phyloP scores from a whole-genome alignment of 768 basidiomycete species.

The Mycena polygramma region DNA sequence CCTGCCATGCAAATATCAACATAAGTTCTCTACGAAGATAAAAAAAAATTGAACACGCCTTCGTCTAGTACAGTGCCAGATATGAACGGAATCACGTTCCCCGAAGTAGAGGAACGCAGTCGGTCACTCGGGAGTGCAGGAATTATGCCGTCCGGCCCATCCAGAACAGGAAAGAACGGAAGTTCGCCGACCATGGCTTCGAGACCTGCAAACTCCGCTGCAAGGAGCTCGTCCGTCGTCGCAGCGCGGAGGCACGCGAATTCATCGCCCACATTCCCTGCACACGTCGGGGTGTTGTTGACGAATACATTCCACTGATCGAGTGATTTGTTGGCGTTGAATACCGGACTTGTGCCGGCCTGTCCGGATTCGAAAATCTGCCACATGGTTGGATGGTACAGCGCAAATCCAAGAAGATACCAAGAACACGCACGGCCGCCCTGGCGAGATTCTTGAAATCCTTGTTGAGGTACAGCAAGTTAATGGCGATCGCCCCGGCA shows the following conservation, averaged over 20 bases:
- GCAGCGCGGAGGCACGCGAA: conserved; percentile 23
- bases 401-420: too few relatives aligned
- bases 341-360: conserved; percentile 38
- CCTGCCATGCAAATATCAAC: conserved; percentile 38
- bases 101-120: conserved; percentile 33
- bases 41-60: conserved; percentile 36
- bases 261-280: conserved; percentile 29
- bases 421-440: conserved; percentile 12
- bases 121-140: conserved; percentile 42
- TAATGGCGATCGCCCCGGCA: conserved; percentile 3
- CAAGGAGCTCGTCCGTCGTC: conserved; percentile 8
- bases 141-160: conserved; percentile 42
- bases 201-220: conserved; percentile 9
- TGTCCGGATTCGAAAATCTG: conserved; percentile 42
- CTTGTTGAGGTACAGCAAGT: not conserved
- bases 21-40: too few relatives aligned
- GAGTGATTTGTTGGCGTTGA: conserved; percentile 37
- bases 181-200: conserved; percentile 33
- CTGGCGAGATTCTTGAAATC: not conserved
- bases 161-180: conserved; percentile 44
- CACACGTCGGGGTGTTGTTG: conserved; percentile 31
- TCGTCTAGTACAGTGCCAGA: conserved; percentile 46
- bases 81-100: conserved; percentile 44
- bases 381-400: too few relatives aligned
- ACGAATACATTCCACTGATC: conserved; percentile 34